A percentile compares a stretch with the other conserved stretches of the same genome.
Conservation (phyloP, 345 rosid species). For the Moringa oleifera region DNA sequence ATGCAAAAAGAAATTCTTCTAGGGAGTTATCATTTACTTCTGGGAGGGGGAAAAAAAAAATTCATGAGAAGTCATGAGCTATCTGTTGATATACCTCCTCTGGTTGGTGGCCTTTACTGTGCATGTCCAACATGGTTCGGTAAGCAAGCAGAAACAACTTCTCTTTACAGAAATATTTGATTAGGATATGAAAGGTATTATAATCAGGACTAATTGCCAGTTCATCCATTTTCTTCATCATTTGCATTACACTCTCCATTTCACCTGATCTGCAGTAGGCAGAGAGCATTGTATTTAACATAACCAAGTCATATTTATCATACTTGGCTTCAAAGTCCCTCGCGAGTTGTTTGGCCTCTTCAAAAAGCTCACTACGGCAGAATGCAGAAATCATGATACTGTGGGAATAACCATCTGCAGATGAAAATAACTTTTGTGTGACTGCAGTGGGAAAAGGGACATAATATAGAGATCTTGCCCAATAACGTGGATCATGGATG, state of each 20-base stretch:
- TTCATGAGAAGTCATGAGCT: background rate
- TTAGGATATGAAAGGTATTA: conserved; percentile 69
- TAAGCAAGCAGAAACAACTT: conserved; percentile 77
- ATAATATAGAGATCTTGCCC: too few relatives aligned
- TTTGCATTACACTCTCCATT: conserved; percentile 76
- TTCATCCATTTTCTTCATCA: conserved; percentile 88
- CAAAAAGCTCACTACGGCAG: conserved; percentile 64
- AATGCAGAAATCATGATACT: conserved; percentile 91
- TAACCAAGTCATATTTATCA: conserved; percentile 71
- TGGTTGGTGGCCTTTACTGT: conserved; percentile 67
- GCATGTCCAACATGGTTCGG: conserved; percentile 74
- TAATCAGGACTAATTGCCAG: conserved; percentile 62
- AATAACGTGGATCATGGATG: background rate
- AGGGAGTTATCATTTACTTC: background rate
- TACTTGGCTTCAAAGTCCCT: conserved; percentile 63
- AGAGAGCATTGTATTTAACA: conserved; percentile 78
- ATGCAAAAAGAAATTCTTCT: background rate
- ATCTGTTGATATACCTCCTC: conserved; percentile 52
- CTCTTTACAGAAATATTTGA: conserved; percentile 82
- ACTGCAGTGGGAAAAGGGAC: conserved; percentile 11
- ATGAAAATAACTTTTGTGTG: conserved; percentile 12
- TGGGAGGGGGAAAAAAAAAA: too few relatives aligned
- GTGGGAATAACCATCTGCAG: conserved; percentile 84
- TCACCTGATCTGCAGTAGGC: conserved; percentile 92
- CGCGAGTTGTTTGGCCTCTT: conserved; percentile 79